Conservation (phyloP, 2,329 filamentous ascomycete genomes). For the Penicillium sp. region DNA sequence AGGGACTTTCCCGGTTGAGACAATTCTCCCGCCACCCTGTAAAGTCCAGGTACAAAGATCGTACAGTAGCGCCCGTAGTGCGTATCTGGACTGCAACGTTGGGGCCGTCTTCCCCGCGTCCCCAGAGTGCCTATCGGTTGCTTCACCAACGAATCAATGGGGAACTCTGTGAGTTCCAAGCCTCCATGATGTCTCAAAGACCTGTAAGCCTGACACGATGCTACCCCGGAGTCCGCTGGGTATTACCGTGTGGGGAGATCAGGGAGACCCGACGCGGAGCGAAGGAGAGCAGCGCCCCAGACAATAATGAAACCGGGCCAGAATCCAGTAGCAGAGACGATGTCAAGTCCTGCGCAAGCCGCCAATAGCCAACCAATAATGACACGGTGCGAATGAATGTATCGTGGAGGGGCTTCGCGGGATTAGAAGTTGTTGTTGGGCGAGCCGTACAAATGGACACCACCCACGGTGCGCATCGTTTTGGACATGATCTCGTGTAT, state of each 20-base stretch:
- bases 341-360: constrained; percentile 4
- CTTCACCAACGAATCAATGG: neutral
- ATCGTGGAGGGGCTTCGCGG: neutral
- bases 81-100: constrained; percentile 17
- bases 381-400: neutral
- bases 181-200: constrained; percentile 6
- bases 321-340: neutral
- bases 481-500: neutral
- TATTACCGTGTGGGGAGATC: neutral
- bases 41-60: neutral
- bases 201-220: neutral
- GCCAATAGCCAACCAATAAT: constrained; percentile 13
- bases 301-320: neutral
- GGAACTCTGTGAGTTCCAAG: constrained; percentile 9
- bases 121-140: constrained; percentile 1
- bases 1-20: neutral
- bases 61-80: neutral
- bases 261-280: neutral
- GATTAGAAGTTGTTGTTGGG: neutral
- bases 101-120: constrained; percentile 17
- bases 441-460: neutral
- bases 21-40: neutral
- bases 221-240: constrained; percentile 17
- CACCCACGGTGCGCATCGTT: neutral
- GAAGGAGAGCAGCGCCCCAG: neutral